These are phyloP conservation scores for Panaeolus papilionaceus DNA, from an alignment of 768 basidiomycete genomes.

Conservation along the genomic window DNA sequence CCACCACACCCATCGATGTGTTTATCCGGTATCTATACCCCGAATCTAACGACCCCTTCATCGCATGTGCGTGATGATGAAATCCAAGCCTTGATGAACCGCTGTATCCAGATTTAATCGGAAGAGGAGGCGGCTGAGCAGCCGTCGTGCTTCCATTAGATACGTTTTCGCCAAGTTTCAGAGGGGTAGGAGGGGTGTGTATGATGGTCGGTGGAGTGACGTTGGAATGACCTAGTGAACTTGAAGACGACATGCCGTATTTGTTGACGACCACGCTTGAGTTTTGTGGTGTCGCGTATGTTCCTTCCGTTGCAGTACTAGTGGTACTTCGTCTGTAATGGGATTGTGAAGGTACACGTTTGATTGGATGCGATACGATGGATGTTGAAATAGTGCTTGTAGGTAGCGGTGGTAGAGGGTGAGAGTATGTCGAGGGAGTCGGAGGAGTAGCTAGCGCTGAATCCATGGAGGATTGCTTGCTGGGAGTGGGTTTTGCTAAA, in stretches of 20 bases:
- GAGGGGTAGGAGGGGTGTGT: constrained; percentile 41
- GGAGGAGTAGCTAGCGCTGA: background rate
- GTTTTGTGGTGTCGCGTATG: constrained; percentile 1
- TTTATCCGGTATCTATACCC: constrained; percentile 40
- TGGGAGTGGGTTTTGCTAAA: background rate
- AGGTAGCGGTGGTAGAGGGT: constrained; percentile 17
- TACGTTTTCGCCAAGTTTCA: constrained; percentile 23
- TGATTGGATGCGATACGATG: background rate
- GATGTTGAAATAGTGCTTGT: background rate
- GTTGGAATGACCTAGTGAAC: constrained; percentile 10
- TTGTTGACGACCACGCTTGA: constrained; percentile 7
- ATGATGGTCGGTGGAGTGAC: constrained; percentile 34
- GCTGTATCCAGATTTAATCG: constrained; percentile 5
- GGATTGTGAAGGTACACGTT: constrained; percentile 4
- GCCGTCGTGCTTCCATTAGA: background rate
- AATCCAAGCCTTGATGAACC: constrained; percentile 15
- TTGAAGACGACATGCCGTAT: background rate
- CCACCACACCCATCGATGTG: constrained; percentile 39
- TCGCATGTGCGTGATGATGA: constrained; percentile 25
- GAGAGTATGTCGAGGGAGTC: background rate
- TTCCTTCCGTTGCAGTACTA: constrained; percentile 4
- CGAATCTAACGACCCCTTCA: constrained; percentile 43
- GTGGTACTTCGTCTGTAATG: constrained; percentile 2
- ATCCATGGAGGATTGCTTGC: background rate
- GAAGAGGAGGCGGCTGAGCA: constrained; percentile 14